phyloP scores from a whole-genome alignment of 768 basidiomycete genomes.

The Suillus spraguei region DNA sequence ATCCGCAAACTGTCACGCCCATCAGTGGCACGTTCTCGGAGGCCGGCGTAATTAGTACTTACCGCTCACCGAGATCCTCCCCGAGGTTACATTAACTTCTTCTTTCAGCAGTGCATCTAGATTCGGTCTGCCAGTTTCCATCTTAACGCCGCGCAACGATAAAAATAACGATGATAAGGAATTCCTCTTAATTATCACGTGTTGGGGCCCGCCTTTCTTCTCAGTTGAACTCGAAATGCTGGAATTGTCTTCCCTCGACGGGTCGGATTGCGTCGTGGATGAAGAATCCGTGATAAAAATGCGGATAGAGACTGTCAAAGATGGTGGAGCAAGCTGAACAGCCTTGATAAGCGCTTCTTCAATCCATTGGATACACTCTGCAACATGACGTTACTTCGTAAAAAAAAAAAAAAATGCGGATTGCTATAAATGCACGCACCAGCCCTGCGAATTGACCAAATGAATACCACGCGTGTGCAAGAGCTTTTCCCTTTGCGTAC shows the following conservation, averaged over 20 bases:
- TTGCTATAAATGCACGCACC: slow-evolving; percentile 32
- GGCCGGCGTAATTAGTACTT: slow-evolving; percentile 29
- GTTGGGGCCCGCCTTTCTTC: slow-evolving; percentile 14
- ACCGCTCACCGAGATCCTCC: slow-evolving; percentile 53
- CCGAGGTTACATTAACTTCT: slow-evolving; percentile 39
- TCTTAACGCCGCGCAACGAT: slow-evolving; percentile 25
- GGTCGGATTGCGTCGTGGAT: slow-evolving; percentile 1
- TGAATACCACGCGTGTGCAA: slow-evolving; percentile 46
- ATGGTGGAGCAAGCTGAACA: slow-evolving; percentile 30
- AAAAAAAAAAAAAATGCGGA: neutral
- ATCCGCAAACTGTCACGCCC: slow-evolving; percentile 48
- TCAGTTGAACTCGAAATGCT: slow-evolving; percentile 18
- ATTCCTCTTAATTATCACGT: neutral
- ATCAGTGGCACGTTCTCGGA: neutral
- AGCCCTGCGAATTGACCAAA: slow-evolving; percentile 53
- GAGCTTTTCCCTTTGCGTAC: slow-evolving; percentile 20
- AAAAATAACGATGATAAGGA: slow-evolving; percentile 16
- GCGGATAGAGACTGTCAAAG: slow-evolving; percentile 39
- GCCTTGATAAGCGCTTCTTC: slow-evolving; percentile 38
- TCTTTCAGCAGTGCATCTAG: slow-evolving; percentile 36
- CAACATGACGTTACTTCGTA: neutral
- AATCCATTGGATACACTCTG: slow-evolving; percentile 50
- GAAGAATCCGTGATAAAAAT: slow-evolving; percentile 43
- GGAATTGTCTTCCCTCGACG: slow-evolving; percentile 16
- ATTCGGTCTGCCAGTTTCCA: slow-evolving; percentile 46